Conservation (phyloP, 78 protist species). For the Ministeria vibrans region DNA sequence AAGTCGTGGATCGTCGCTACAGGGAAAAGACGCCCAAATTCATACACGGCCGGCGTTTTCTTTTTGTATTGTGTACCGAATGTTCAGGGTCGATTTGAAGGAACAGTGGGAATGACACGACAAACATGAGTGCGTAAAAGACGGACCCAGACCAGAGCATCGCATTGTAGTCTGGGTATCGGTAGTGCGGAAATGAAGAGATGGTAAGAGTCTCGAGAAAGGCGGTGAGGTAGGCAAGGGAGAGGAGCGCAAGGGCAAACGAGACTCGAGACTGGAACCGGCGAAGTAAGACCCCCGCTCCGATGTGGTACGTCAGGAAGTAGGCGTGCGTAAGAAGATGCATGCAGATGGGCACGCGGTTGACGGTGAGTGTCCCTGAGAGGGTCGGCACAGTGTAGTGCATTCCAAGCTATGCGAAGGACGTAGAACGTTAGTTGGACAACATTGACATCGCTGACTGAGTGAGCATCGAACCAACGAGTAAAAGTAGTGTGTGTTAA, state of each 20-base stretch:
- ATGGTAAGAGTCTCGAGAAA: not conserved
- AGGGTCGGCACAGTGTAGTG: constrained; percentile 2
- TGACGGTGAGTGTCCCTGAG: not conserved
- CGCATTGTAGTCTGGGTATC: not conserved
- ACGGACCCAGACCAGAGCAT: not conserved
- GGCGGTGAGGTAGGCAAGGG: not conserved
- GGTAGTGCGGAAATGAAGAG: not conserved
- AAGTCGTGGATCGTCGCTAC: not conserved
- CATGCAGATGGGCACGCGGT: not conserved
- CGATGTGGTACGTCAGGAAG: not conserved
- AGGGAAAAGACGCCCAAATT: too few species aligned
- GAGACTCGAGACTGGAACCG: not conserved
- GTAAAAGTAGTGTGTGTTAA: constrained; percentile 4
- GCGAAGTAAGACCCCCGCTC: not conserved
- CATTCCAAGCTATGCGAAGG: too few species aligned
- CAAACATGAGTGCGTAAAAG: not conserved
- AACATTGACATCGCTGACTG: too few species aligned
- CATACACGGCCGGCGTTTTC: too few species aligned
- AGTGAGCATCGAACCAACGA: too few species aligned
- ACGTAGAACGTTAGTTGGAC: too few species aligned
- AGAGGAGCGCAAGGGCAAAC: not conserved
- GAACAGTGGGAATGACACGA: constrained; percentile 1
- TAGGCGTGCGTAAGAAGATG: not conserved
- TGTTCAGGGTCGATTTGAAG: not conserved
- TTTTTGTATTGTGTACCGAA: not conserved